A percentile compares a stretch with the other conserved stretches of the same genome.
Conservation (phyloP, 257 asterid species). For the Scutellaria minor region DNA sequence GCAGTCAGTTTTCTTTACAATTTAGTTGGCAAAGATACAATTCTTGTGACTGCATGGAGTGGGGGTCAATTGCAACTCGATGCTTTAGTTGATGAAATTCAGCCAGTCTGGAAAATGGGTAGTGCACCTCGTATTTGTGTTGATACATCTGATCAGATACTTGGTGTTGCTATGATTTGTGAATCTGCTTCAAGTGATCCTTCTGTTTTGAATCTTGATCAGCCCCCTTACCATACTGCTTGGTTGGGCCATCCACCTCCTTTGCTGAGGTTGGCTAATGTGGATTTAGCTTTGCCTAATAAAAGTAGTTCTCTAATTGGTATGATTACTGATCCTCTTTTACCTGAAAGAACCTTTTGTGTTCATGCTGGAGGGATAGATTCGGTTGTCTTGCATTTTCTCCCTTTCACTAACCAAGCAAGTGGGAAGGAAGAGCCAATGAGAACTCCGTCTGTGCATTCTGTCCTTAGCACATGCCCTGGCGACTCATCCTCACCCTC, state of each 20-base stretch:
- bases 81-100: conserved; percentile 93
- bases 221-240: conserved; percentile 50
- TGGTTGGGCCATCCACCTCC: conserved; percentile 96
- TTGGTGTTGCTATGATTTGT: conserved; percentile 87
- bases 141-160: conserved; percentile 59
- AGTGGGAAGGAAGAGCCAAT: conserved; percentile 58
- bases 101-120: conserved; percentile 74
- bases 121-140: conserved; percentile 72
- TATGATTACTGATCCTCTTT: conserved; percentile 70
- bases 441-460: conserved; percentile 78
- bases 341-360: conserved; percentile 79
- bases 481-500: conserved; percentile 61
- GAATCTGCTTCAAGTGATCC: conserved; percentile 55
- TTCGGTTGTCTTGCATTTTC: conserved; percentile 81
- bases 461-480: conserved; percentile 69
- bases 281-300: conserved; percentile 82
- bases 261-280: conserved; percentile 72
- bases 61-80: conserved; percentile 81
- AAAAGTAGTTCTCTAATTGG: conserved; percentile 50
- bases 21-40: conserved; percentile 74
- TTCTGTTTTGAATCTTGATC: conserved; percentile 50
- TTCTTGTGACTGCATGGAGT: conserved; percentile 83
- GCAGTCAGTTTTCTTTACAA: conserved; percentile 82
- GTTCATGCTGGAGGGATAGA: conserved; percentile 86
- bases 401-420: conserved; percentile 79